Evolutionary conservation across 2,329 filamentous ascomycete species (phyloP).

Genomic region (Fusarium sp.): DNA sequence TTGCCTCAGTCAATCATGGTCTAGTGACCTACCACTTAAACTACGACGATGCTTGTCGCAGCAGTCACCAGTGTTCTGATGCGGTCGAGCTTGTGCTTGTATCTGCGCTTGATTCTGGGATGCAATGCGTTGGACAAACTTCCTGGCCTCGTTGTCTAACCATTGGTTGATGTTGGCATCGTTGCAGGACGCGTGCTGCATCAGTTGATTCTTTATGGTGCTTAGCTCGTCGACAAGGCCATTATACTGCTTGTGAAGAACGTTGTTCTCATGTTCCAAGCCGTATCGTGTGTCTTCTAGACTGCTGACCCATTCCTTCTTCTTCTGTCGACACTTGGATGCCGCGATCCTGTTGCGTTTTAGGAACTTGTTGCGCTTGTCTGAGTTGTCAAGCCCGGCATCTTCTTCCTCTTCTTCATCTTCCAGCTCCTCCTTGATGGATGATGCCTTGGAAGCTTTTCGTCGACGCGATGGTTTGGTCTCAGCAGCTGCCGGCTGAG

Average conservation of each 20-base stretch:
- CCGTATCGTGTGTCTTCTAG: constrained; percentile 59
- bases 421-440: constrained; percentile 24
- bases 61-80: background rate
- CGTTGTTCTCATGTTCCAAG: constrained; percentile 58
- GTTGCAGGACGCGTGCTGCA: constrained; percentile 64
- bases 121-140: constrained; percentile 56
- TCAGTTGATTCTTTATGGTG: constrained; percentile 62
- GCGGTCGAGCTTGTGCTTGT: background rate
- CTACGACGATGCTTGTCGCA: constrained; percentile 10
- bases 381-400: constrained; percentile 41
- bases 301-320: constrained; percentile 65
- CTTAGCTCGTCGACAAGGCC: constrained; percentile 58
- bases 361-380: constrained; percentile 68
- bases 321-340: constrained; percentile 79
- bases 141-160: constrained; percentile 64
- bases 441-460: background rate
- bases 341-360: constrained; percentile 79
- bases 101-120: background rate
- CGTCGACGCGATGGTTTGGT: background rate
- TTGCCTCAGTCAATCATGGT: background rate
- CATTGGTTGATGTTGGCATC: constrained; percentile 65
- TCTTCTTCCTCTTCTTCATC: constrained; percentile 33
- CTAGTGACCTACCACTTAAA: constrained; percentile 11
- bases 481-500: background rate
- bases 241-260: constrained; percentile 58